Evolutionary conservation across 139 green algal species (phyloP), one percentile per base, ranked within the genome.

Genomic region (Chloropicon primus): DNA sequence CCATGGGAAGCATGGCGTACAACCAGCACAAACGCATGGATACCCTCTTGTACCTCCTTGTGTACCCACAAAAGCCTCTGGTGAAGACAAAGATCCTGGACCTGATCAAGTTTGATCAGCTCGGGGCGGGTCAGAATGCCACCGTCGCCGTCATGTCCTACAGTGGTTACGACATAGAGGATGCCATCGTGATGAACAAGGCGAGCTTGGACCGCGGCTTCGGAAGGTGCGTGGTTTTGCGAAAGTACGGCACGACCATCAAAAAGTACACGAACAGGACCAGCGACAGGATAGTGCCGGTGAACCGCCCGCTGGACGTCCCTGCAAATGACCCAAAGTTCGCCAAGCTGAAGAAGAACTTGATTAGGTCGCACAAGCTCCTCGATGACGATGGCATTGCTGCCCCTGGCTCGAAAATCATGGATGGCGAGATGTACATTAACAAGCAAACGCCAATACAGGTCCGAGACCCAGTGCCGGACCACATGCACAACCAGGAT

Each of bases 101-200:
- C 83, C 87, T 98, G 25, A 86, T 96, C 26, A 74, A 74, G 2
- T 98, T 93, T 81, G 94, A 98, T 84, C 87, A 90, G 79, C 88
- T 99, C 29, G 95, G 95, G 2, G 96, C 95, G 1, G 96, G 96
- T 1, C 96, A 99, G 87, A 99, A 99, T 82, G 94, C 96, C 0
- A 96, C 82, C 0, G 93, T 99, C 72, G 96, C 95, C 1, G 95
- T 99, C 25, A 98, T 98, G 94, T 94, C 85, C 22, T 98, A 98
- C 88, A 89, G 79, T 23, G 90, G 89, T 88, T 90, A 90, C 77
- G 85, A 90, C 71, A 88, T 88, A 53, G 84, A 90, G 86, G 96
- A 99, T 81, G 94, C 96, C 73, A 98, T 98, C 71, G 91, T 99
- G 53, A 98, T 98, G 94, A 99, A 99, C 90, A 91, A 94, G 29